Evolutionary conservation across 2,329 filamentous ascomycete species (phyloP), one percentile per base, ranked within the genome.

Genomic region (Penicillium digitatum): DNA sequence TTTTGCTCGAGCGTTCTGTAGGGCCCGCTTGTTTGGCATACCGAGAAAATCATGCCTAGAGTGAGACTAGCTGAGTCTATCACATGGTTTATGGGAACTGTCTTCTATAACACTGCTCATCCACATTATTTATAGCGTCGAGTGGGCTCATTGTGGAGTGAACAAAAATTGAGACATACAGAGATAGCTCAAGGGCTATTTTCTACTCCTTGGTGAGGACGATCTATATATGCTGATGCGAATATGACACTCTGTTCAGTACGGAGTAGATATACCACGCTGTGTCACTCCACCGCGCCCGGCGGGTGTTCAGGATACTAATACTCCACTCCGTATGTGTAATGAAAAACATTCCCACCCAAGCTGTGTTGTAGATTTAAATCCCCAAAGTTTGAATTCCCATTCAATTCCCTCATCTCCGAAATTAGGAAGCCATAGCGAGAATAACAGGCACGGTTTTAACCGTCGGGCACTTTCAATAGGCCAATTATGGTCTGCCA

Each of bases 391-490:
- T 45, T 5, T 16, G 27, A 16, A 14, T 16, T 32, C 5, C 16
- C 2, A 45, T 11, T 32, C 32, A 24, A n/a, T 34, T 45, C 43
- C 9, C 29, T 34, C 29, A 22, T 32, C 14, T 32, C 14, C 43
- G 16, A 27, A 45, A 45, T 32, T 45, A 45, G 29, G 43, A 45
- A 45, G 29, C 3, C 34, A 24, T 32, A 32, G 29, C 43, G 43
- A 45, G 20, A 45, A 32, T 22, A 31, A 24, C 32, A 16, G 14
- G 20, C 5, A 18, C 35, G 57, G 59, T 47, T 47, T 18, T 40
- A 52, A 26, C 57, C 49, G 58, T 57, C 57, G 39, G 44, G 29
- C 22, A 44, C 37, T 38, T 48, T 38, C 20, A n/a, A 38, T 38
- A 26, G 32, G 32, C 32, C 45, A 48, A 38, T 48, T 32, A 32